Evolutionary conservation across 2,329 filamentous ascomycete species (phyloP), one percentile per base, ranked within the genome.

Genomic region (Neophaeococcomyces mojaviensis): DNA sequence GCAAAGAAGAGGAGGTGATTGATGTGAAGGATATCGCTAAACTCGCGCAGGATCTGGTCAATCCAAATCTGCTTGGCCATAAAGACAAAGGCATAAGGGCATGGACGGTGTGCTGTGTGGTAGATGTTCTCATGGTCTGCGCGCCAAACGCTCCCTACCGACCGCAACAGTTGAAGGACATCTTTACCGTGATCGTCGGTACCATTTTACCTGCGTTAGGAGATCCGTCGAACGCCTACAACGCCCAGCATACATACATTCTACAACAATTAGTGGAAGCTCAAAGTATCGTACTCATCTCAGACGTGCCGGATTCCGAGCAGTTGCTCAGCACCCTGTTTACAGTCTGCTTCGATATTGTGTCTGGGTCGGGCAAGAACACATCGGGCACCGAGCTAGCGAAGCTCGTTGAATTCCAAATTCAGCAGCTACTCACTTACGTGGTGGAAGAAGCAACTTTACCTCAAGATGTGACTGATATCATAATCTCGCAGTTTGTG

Each of bases 121-220:
- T 96, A 45, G 92, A 98, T 64, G 85, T 98, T 56, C 78, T 98
- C 62, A 84, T 86, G 58, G 76, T 98, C 47, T 95, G 88, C 67
- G 92, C 92, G 22, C 92, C 92, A 0, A 84, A 97, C 73, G 92
- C 92, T 62, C 92, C 92, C 15, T 97, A 94, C 67, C 94, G 88
- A 19, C 81, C 79, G 33, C 81, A 85, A 49, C 89, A 97, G 69
- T 76, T 97, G 52, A 95, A 94, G 88, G 88, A 94, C 68, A 90
- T 97, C 62, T 98, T 97, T 70, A 84, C 82, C 22, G 79, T 95
- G 51, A 88, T 96, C 62, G 79, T 96, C 57, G 82, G 80, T 48
- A 82, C 82, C 39, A 84, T 94, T 54, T 76, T 97, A 37, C 88
- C 89, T 38, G 81, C 88, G 37, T 79, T 97, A 20, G 84, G 87